Conservation (phyloP, 306 rosid species). For the Herpetospermum pedunculosum region DNA sequence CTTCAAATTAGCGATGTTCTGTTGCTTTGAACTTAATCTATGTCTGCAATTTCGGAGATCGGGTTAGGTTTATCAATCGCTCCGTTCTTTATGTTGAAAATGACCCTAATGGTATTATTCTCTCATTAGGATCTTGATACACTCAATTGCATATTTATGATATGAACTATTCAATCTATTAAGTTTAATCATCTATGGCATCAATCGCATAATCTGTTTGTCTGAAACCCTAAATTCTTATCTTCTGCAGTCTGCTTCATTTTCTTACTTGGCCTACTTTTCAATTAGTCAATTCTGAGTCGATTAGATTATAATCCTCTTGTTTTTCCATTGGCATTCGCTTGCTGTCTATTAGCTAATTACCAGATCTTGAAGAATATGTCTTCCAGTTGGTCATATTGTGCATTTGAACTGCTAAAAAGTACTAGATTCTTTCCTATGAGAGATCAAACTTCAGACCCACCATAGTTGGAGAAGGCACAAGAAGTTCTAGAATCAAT, state of each 20-base stretch:
- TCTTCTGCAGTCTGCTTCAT: background rate
- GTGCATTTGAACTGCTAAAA: background rate
- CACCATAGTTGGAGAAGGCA: background rate
- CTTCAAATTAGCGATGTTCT: background rate
- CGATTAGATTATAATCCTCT: background rate
- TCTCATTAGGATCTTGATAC: background rate
- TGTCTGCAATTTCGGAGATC: background rate
- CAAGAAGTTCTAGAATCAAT: background rate
- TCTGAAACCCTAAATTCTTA: background rate
- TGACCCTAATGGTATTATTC: background rate
- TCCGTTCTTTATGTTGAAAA: background rate
- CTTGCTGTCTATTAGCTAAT: background rate
- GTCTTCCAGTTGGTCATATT: background rate
- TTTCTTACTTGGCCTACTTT: background rate
- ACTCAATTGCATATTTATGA: background rate
- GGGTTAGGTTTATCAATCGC: background rate
- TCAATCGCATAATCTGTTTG: background rate
- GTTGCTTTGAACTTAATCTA: background rate
- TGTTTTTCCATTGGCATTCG: background rate
- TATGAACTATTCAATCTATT: background rate
- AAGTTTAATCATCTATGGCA: background rate
- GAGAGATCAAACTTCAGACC: background rate
- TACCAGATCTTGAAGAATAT: background rate
- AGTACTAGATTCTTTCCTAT: background rate
- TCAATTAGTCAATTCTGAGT: background rate